Percentiles rank a stretch among this genome's conserved stretches.
Conservation (phyloP, 164 flowering plant species). For the Nymphaea thermarum region DNA sequence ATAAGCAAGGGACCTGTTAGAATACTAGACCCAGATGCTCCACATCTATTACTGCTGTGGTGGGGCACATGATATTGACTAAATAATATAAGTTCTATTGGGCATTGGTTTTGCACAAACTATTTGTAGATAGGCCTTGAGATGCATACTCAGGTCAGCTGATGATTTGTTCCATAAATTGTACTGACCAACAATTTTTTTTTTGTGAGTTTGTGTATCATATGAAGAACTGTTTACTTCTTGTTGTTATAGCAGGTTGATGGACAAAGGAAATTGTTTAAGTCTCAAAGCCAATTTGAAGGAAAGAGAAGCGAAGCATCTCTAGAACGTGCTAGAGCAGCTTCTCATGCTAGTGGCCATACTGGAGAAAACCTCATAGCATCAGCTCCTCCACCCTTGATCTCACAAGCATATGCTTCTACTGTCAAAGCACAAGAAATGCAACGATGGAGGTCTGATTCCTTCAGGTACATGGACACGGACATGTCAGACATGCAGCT, state of each 20-base stretch:
- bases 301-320: conserved; percentile 18
- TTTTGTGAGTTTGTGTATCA: too few relatives aligned
- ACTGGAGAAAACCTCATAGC: conserved; percentile 11
- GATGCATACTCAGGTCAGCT: too few relatives aligned
- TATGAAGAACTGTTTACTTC: background rate
- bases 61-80: too few relatives aligned
- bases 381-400: conserved; percentile 12
- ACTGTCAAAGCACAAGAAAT: conserved; percentile 9
- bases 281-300: conserved; percentile 17
- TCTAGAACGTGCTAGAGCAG: conserved; percentile 11
- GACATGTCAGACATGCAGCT: conserved; percentile 12
- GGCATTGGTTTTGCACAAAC: too few relatives aligned
- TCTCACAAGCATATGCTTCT: conserved; percentile 11
- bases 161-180: too few relatives aligned
- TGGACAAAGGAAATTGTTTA: conserved; percentile 20
- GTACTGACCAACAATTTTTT: too few relatives aligned
- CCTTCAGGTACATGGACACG: conserved; percentile 17
- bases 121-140: too few relatives aligned
- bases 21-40: too few relatives aligned
- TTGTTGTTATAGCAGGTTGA: conserved; percentile 19
- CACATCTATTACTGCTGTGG: too few relatives aligned
- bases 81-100: too few relatives aligned
- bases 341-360: conserved; percentile 11
- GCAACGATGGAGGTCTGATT: conserved; percentile 17
- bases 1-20: too few relatives aligned